Evolutionary conservation across 2,329 filamentous ascomycete genomes (phyloP).

Genomic region (Acephala macrosclerotiorum): DNA sequence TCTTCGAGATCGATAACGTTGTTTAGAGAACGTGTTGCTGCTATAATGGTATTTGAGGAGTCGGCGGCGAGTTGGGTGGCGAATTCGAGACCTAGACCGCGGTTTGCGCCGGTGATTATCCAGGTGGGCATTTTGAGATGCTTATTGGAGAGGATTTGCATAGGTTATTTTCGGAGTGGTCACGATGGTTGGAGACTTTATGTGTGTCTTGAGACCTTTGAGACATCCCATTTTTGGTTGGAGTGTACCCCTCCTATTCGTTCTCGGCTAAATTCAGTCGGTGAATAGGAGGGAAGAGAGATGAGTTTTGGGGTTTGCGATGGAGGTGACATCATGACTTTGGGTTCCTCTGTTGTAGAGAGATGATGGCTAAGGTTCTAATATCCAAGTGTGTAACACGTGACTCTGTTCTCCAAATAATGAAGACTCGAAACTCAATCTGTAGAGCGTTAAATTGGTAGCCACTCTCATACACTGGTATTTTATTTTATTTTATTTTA

Average conservation of each 20-base stretch:
- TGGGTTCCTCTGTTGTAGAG: not conserved
- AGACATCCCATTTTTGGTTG: not conserved
- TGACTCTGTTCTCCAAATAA: no score
- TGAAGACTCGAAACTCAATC: no score
- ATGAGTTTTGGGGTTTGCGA: no score
- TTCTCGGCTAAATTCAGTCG: constrained; percentile 2
- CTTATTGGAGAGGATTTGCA: not conserved
- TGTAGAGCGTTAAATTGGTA: no score
- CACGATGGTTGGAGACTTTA: not conserved
- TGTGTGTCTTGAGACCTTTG: not conserved
- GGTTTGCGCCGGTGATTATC: constrained; percentile 24
- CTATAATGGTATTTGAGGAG: constrained; percentile 47
- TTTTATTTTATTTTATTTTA: no score
- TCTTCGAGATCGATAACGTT: constrained; percentile 43
- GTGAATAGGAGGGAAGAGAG: not conserved
- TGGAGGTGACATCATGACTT: not conserved
- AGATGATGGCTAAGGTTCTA: no score
- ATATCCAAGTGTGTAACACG: no score
- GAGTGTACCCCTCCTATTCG: not conserved
- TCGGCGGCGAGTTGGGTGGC: constrained; percentile 39
- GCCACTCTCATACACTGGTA: no score
- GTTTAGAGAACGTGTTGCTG: constrained; percentile 46
- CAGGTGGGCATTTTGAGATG: constrained; percentile 19
- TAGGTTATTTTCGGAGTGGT: not conserved
- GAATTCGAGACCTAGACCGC: constrained; percentile 27